Evolutionary conservation across 2,329 filamentous ascomycete species (phyloP).

Genomic region (Bipolaris zeicola): DNA sequence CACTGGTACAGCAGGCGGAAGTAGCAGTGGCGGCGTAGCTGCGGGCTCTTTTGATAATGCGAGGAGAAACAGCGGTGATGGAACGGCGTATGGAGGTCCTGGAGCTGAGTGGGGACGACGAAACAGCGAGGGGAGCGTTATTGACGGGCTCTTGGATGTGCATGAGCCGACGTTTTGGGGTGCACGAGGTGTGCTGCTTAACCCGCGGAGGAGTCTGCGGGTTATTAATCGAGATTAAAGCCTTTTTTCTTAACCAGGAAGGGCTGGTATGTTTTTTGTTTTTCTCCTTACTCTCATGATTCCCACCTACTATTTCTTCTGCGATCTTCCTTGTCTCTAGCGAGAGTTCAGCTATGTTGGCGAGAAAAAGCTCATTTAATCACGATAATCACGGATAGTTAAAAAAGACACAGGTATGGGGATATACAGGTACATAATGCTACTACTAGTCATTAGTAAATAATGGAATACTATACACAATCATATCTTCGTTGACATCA

Average conservation of each 20-base stretch:
- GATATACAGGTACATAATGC: too few relatives aligned
- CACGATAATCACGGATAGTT: too few relatives aligned
- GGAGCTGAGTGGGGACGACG: slow-evolving; percentile 38
- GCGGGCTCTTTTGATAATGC: slow-evolving; percentile 29
- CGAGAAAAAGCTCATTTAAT: too few relatives aligned
- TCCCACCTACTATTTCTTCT: neutral
- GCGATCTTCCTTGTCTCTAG: neutral
- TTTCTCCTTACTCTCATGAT: neutral
- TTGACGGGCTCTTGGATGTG: slow-evolving; percentile 64
- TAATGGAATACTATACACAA: too few relatives aligned
- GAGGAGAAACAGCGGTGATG: slow-evolving; percentile 18
- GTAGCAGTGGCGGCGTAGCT: slow-evolving; percentile 20
- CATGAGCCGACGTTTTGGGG: slow-evolving; percentile 74
- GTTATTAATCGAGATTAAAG: slow-evolving; percentile 66
- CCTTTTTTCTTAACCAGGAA: neutral
- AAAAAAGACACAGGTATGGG: too few relatives aligned
- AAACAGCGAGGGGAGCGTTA: slow-evolving; percentile 55
- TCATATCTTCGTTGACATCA: too few relatives aligned
- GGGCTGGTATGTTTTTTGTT: neutral
- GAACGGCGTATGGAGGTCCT: slow-evolving; percentile 22
- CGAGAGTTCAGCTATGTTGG: too few relatives aligned
- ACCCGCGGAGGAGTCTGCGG: slow-evolving; percentile 69
- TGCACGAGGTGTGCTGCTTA: slow-evolving; percentile 63
- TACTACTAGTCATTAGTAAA: too few relatives aligned
- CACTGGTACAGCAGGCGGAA: slow-evolving; percentile 21